Evolutionary conservation across 352 stramenopile species (phyloP).

Genomic region (Globisporangium lucens): DNA sequence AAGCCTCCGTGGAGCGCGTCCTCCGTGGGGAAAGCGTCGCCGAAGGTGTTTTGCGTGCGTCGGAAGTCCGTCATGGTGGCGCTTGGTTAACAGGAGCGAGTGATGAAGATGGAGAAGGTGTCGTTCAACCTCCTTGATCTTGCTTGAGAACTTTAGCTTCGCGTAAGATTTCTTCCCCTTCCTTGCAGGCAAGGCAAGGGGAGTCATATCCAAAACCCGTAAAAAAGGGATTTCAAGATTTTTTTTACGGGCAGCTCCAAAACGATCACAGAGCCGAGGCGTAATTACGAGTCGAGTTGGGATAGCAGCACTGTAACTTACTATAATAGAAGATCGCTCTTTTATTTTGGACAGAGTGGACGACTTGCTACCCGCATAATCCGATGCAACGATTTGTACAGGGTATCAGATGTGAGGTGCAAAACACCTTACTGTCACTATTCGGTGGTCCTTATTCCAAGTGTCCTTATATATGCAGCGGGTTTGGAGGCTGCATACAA

Average conservation of each 20-base stretch:
- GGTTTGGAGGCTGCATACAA: too few species aligned
- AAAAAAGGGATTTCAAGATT: constrained; percentile 8
- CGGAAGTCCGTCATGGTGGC: constrained; percentile 74
- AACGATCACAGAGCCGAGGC: neutral
- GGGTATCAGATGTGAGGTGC: too few species aligned
- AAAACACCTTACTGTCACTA: too few species aligned
- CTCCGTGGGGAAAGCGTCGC: constrained; percentile 56
- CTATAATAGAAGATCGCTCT: constrained; percentile 1
- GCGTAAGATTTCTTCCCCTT: constrained; percentile 30
- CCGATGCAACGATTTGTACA: too few species aligned
- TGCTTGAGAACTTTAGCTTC: neutral
- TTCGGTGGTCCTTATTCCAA: too few species aligned
- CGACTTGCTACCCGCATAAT: too few species aligned
- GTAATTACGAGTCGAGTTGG: constrained; percentile 2
- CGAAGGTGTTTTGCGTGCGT: constrained; percentile 77
- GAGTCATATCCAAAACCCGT: constrained; percentile 14
- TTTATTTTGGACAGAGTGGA: neutral
- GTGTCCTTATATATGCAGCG: too few species aligned
- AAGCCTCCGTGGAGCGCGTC: constrained; percentile 76
- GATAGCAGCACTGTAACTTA: neutral
- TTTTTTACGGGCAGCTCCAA: constrained; percentile 12
- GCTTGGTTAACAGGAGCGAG: too few species aligned
- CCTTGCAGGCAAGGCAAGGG: neutral
- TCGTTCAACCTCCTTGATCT: neutral
- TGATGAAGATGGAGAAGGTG: neutral